These are phyloP conservation scores for Agrocybe chaxingu DNA, from an alignment of 768 basidiomycete species.

Conservation along the genomic window DNA sequence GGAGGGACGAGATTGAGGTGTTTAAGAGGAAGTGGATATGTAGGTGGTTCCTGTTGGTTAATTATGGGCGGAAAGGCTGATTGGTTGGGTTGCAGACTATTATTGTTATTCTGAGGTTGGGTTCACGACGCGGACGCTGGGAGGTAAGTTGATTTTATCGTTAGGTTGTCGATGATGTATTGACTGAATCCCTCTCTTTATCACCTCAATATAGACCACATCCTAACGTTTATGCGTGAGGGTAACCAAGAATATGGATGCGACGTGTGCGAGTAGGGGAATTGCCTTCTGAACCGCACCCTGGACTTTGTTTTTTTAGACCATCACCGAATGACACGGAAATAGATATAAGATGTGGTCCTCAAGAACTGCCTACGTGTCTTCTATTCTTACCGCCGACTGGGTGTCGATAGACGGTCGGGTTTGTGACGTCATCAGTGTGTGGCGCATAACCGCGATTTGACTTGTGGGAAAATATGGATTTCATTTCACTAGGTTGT, in stretches of 20 bases:
- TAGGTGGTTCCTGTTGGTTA: constrained; percentile 28
- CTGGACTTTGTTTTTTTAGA: too few relatives aligned
- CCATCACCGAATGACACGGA: too few relatives aligned
- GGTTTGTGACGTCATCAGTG: too few relatives aligned
- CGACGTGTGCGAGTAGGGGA: constrained; percentile 29
- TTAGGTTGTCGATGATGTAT: not conserved
- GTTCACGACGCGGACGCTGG: constrained; percentile 62
- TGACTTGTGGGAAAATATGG: too few relatives aligned
- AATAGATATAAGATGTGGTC: not conserved
- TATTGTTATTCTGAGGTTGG: constrained; percentile 76
- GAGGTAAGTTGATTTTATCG: constrained; percentile 40
- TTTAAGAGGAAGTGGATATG: constrained; percentile 77
- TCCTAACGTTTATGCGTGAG: constrained; percentile 62
- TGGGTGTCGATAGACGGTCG: too few relatives aligned
- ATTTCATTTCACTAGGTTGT: too few relatives aligned
- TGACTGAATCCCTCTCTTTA: not conserved
- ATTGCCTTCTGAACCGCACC: not conserved
- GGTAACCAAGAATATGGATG: constrained; percentile 61
- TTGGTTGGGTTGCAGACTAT: constrained; percentile 18
- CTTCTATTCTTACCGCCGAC: too few relatives aligned
- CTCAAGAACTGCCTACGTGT: not conserved
- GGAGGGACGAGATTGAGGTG: constrained; percentile 59
- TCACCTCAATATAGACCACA: constrained; percentile 47
- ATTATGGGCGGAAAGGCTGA: not conserved
- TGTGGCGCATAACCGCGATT: too few relatives aligned